Percentiles rank a stretch among this genome's conserved stretches.
Evolutionary conservation across 106 monocot genomes (phyloP).

Genomic region (Dactylorhiza incarnata): DNA sequence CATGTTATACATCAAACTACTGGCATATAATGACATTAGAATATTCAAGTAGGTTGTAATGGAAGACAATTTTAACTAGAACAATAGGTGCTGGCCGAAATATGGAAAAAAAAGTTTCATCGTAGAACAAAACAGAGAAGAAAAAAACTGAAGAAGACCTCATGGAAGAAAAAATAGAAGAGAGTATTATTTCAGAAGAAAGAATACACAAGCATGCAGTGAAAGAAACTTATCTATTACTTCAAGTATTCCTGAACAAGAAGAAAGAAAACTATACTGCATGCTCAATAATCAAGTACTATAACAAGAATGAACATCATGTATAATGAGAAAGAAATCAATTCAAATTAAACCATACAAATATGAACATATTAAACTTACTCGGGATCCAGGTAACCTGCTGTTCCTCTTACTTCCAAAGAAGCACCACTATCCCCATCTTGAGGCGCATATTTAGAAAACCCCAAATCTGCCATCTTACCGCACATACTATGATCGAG

Average conservation of each 20-base stretch:
- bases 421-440: slow-evolving; percentile 56
- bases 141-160: too few species aligned
- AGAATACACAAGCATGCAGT: not conserved
- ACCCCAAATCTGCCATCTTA: slow-evolving; percentile 58
- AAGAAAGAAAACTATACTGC: not conserved
- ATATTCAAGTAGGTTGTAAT: too few species aligned
- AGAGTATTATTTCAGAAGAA: not conserved
- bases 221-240: not conserved
- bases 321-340: not conserved
- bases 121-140: too few species aligned
- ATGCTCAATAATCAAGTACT: not conserved
- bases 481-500: slow-evolving; percentile 57
- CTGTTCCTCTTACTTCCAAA: slow-evolving; percentile 68
- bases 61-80: too few species aligned
- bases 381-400: slow-evolving; percentile 69
- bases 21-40: too few species aligned
- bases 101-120: too few species aligned
- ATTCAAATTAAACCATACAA: not conserved
- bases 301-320: not conserved
- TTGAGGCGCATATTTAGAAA: slow-evolving; percentile 65
- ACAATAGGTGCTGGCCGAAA: too few species aligned
- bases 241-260: not conserved
- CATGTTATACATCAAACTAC: too few species aligned
- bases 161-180: not conserved
- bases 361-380: slow-evolving; percentile 21